Evolutionary conservation across 495 filamentous ascomycete species (phyloP).

Genomic region (Podospora conica): DNA sequence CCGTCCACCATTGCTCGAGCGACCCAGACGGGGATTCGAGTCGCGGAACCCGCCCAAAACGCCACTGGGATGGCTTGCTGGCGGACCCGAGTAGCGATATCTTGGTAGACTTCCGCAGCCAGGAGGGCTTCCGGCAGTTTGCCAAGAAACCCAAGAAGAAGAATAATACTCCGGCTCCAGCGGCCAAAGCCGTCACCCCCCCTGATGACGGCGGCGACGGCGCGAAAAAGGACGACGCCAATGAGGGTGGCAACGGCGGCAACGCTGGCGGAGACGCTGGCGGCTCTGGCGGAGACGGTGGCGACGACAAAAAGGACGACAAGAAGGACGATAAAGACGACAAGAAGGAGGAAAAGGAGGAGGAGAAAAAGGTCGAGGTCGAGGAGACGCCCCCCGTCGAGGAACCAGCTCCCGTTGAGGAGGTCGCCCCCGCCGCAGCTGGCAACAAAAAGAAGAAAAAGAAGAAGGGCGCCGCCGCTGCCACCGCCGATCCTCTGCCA

Average conservation of each 20-base stretch:
- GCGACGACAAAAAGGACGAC: slow-evolving; percentile 26
- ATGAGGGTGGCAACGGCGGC: slow-evolving; percentile 18
- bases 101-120: slow-evolving; percentile 39
- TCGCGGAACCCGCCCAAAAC: background rate
- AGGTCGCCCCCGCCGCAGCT: slow-evolving; percentile 8
- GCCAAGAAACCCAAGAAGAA: slow-evolving; percentile 32
- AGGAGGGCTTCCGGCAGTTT: slow-evolving; percentile 41
- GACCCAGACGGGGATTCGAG: background rate
- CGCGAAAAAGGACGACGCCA: slow-evolving; percentile 40
- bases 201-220: slow-evolving; percentile 26
- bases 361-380: slow-evolving; percentile 14
- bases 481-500: slow-evolving; percentile 2
- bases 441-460: slow-evolving; percentile 46
- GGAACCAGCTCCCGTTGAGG: slow-evolving; percentile 10
- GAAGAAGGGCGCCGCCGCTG: slow-evolving; percentile 32
- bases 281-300: slow-evolving; percentile 22
- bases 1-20: background rate
- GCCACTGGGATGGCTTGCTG: slow-evolving; percentile 19
- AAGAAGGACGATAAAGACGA: slow-evolving; percentile 29
- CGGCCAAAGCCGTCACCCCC: slow-evolving; percentile 5
- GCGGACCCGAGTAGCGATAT: slow-evolving; percentile 27
- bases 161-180: slow-evolving; percentile 13
- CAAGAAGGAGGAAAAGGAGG: slow-evolving; percentile 16
- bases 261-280: slow-evolving; percentile 17
- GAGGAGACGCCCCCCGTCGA: slow-evolving; percentile 18